Conservation (phyloP, 2,329 filamentous ascomycete genomes). For the Trichophaea hybrida region DNA sequence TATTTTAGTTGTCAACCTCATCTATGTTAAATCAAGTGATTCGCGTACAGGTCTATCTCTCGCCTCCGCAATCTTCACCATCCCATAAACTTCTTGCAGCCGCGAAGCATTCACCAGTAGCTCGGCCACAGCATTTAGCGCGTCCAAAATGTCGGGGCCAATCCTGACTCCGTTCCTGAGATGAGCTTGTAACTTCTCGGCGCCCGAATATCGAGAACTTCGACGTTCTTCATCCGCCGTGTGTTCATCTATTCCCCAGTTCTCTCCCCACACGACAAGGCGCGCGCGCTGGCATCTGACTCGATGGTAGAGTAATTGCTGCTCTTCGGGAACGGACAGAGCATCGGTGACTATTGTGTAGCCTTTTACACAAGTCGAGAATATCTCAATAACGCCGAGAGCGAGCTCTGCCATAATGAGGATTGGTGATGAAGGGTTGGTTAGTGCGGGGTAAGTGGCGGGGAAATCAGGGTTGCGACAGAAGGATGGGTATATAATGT, state of each 20-base stretch:
- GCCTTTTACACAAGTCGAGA: not conserved
- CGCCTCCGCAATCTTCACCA: not conserved
- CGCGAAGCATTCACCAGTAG: not conserved
- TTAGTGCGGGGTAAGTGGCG: not conserved
- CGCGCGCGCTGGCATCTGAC: not conserved
- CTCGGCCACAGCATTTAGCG: not conserved
- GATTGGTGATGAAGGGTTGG: not conserved
- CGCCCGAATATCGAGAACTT: not conserved
- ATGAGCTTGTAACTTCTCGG: not conserved
- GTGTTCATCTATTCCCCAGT: not conserved
- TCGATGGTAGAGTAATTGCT: not conserved
- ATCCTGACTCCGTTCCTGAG: not conserved
- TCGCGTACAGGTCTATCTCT: not conserved
- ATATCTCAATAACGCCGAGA: not conserved
- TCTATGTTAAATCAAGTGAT: not conserved
- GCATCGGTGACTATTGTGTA: not conserved
- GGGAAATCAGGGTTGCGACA: not conserved
- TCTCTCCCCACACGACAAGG: not conserved
- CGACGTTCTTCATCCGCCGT: not conserved
- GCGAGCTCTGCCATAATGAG: not conserved
- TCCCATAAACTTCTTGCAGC: not conserved
- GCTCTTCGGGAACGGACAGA: not conserved
- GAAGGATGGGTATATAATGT: too few species aligned
- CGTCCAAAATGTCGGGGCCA: not conserved
- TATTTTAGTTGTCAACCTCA: not conserved